Base-by-base conservation (phyloP, 2,329 filamentous ascomycete species). In the Colletotrichum coccodes region DNA sequence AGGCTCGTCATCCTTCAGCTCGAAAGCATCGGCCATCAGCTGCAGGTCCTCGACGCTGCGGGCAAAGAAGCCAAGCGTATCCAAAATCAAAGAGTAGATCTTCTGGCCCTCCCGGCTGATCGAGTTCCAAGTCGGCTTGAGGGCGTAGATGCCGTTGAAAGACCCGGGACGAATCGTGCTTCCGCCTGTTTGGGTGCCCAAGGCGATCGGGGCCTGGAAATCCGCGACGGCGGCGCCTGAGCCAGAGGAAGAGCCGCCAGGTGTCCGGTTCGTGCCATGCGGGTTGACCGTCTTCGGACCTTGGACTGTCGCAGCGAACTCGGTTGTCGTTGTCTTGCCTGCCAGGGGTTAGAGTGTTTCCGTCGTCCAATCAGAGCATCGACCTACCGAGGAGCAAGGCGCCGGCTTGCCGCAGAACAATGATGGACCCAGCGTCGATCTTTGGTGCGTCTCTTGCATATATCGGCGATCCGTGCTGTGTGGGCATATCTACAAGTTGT, bases 151-250 rank as follows among this genome's bases (percentile, higher is more conserved):
- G 6, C 90, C 90, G 69, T 88, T 91, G 78, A 87, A 93, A 0
- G 89, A 89, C 0, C 82, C 90, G 0, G 91, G 91, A 0, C 90
- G 85, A 50, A 93, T 87, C 0, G 83, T 87, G 67, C 87, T 90
- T 0, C 91, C 91, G 2, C 86, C 88, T 0, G 90, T 93, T 73
- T 93, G 90, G 0, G 90, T 91, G 0, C 90, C 91, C 0, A 93
- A 78, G 0, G 80, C 85, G 12, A 92, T 73, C 0, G 90, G 88
- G 0, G 85, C 85, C 70, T 92, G 90, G 60, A 86, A 86, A 71
- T 92, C 91, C 7, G 81, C 90, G 0, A 93, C 90, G 0, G 89
- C 90, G 0, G 90, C 90, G 0, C 83, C 91, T 0, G 90, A 92
- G 0, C 91, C 91, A 0, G 89, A 89, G 0, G 89, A 92, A 0